These are phyloP conservation scores for Prototheca wickerhamii DNA, from an alignment of 163 green algal species.

Conservation along the genomic window DNA sequence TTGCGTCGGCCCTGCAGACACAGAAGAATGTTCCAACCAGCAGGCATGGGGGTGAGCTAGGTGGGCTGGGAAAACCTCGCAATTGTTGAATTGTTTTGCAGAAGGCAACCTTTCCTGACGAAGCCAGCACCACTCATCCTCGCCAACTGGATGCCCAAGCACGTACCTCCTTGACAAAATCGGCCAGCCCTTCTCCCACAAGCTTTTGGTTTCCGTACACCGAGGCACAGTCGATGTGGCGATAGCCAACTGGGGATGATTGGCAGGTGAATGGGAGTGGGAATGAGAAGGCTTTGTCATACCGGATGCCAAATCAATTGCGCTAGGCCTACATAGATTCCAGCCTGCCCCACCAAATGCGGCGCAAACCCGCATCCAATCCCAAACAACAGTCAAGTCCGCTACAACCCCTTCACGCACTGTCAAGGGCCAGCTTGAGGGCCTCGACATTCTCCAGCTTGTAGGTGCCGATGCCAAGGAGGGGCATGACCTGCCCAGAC, in stretches of 20 bases:
- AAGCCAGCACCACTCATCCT: not conserved
- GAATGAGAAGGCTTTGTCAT: not conserved
- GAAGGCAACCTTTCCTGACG: not conserved
- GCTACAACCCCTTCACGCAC: not conserved
- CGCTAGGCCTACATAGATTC: too few species aligned
- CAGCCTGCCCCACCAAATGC: too few species aligned
- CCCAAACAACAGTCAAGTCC: not conserved
- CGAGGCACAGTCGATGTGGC: conserved; percentile 58
- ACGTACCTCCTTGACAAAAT: conserved; percentile 41
- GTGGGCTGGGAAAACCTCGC: not conserved
- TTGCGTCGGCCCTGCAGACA: conserved; percentile 24
- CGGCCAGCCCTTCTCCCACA: conserved; percentile 59
- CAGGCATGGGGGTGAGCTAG: too few species aligned
- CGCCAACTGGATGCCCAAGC: not conserved
- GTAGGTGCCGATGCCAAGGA: conserved; percentile 67
- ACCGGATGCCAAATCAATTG: too few species aligned
- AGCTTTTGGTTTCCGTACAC: conserved; percentile 66
- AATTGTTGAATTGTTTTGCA: not conserved
- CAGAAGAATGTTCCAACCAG: too few species aligned
- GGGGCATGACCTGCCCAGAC: conserved; percentile 42
- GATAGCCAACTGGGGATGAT: conserved; percentile 26
- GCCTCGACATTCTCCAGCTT: conserved; percentile 34
- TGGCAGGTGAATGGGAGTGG: not conserved
- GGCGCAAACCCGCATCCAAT: not conserved
- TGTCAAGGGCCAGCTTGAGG: conserved; percentile 23